phyloP scores from a whole-genome alignment of 345 rosid species.

The Sisymbrium altissimum region DNA sequence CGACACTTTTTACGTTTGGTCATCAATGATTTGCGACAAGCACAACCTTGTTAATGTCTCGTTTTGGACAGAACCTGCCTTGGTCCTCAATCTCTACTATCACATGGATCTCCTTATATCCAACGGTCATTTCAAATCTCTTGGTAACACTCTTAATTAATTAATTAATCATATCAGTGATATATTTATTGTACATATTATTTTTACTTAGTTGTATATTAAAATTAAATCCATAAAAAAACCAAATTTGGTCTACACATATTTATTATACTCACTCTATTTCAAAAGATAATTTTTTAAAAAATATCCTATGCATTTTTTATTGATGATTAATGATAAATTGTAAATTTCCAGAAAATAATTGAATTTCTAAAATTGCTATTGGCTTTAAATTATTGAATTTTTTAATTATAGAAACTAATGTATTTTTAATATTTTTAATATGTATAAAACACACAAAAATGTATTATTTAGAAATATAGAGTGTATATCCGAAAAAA shows the following conservation, averaged over 20 bases:
- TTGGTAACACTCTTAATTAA: constrained; percentile 30
- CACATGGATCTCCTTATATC: constrained; percentile 51
- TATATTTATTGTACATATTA: neutral
- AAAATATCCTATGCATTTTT: too few relatives aligned
- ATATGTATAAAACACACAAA: too few relatives aligned
- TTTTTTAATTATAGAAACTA: too few relatives aligned
- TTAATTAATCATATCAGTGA: neutral
- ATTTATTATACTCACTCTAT: too few relatives aligned
- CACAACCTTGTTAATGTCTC: constrained; percentile 54
- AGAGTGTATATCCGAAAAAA: too few relatives aligned
- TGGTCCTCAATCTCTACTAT: constrained; percentile 52
- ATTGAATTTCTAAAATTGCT: too few relatives aligned
- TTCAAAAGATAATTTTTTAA: too few relatives aligned
- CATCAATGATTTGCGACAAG: constrained; percentile 44
- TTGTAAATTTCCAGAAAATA: too few relatives aligned
- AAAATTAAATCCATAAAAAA: neutral
- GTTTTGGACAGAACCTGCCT: constrained; percentile 69
- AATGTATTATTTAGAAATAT: too few relatives aligned
- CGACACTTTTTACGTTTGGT: constrained; percentile 64
- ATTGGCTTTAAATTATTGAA: too few relatives aligned
- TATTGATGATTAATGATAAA: too few relatives aligned
- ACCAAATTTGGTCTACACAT: neutral
- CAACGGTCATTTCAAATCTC: constrained; percentile 54
- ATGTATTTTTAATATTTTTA: too few relatives aligned
- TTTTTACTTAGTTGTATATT: neutral